Conservation (phyloP, 2,329 filamentous ascomycete genomes). For the Fusarium sp. region DNA sequence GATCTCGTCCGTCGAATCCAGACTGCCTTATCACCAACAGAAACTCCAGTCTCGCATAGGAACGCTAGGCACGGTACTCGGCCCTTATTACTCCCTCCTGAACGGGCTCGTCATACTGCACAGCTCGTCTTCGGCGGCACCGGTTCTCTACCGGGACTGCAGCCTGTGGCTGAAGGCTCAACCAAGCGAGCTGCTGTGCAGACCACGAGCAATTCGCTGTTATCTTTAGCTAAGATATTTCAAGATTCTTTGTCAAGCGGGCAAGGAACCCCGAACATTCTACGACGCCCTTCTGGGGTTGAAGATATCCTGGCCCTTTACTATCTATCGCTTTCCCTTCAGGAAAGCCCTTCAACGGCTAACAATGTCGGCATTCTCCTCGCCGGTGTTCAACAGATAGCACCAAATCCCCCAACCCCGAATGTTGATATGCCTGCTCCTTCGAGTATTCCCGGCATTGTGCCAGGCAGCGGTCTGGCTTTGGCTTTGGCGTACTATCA, state of each 20-base stretch:
- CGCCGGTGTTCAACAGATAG: constrained; percentile 85
- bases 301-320: constrained; percentile 94
- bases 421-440: constrained; percentile 30
- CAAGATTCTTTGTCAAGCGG: constrained; percentile 92
- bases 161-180: constrained; percentile 70
- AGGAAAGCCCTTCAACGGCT: constrained; percentile 95
- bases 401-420: constrained; percentile 44
- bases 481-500: constrained; percentile 94
- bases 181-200: constrained; percentile 84
- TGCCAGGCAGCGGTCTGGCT: constrained; percentile 85
- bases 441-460: constrained; percentile 77
- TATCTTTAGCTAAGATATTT: constrained; percentile 97
- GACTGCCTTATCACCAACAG: constrained; percentile 65
- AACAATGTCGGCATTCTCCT: constrained; percentile 98
- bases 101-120: constrained; percentile 84
- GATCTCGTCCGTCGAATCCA: constrained; percentile 84
- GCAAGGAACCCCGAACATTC: constrained; percentile 61
- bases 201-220: constrained; percentile 92
- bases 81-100: constrained; percentile 83
- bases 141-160: constrained; percentile 83
- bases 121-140: constrained; percentile 81
- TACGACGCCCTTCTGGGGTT: constrained; percentile 77
- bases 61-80: constrained; percentile 20
- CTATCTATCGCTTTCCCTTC: constrained; percentile 92
- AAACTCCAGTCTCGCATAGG: constrained; percentile 16